Base-by-base conservation (phyloP, 2,329 filamentous ascomycete genomes). In the Cryphonectria japonica region DNA sequence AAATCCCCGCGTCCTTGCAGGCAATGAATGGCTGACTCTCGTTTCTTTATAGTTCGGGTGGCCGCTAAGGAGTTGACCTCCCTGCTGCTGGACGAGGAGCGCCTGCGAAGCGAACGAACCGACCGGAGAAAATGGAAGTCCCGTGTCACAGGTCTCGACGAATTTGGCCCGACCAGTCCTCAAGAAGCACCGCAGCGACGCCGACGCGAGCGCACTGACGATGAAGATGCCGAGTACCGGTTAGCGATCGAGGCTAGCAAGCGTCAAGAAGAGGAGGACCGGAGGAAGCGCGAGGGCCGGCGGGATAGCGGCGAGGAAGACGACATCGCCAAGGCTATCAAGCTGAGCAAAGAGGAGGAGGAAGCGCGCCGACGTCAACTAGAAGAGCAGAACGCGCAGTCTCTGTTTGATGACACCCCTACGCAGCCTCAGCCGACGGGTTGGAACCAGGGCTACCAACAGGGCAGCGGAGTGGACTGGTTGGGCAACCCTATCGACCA, bases 61-160 rank as follows among this genome's bases (percentile, higher is more conserved):
- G 95, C 96, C 50, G 96, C 96, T 54, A 99, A 98, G 83, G 96
- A 99, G 82, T 87, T 99, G 73, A 98, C 95, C 0, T 89, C 94
- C 22, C 86, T 99, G 72, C 92, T 99, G 75, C 84, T 97, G 78
- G 96, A 99, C 80, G 96, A 99, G 81, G 96, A 98, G 77, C 90
- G 96, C 78, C 83, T 99, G 77, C 92, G 95, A 75, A 91, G 90
- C 74, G 96, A 99, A 84, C 91, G 96, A 78, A 93, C 89, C 77
- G 96, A 98, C 80, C 90, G 96, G 70, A 97, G 94, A 80, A 90
- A 93, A 2, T 99, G 96, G 96, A 99, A 99, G 82, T 97, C 95
- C 67, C 92, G 96, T 72, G 96, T 99, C 50, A 94, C 91, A 43
- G 96, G 96, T 29, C 90, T 98, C 60, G 96, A 98, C 75, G 95